phyloP scores from a whole-genome alignment of 257 asterid genomes.

The Scutellaria minor region DNA sequence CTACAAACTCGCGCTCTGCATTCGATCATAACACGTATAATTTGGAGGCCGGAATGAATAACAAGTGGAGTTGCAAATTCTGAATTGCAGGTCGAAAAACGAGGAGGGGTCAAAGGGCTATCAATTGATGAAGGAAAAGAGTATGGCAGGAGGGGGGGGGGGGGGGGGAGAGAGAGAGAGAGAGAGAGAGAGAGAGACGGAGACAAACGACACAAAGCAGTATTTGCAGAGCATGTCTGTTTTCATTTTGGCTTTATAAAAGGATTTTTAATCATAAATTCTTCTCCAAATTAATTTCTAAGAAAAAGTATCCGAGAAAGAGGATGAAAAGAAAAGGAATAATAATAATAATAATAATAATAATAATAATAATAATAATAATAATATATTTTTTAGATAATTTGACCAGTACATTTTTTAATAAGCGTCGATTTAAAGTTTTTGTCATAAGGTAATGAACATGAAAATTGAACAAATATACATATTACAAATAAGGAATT shows the following conservation, averaged over 20 bases:
- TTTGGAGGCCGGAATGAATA: slow-evolving; percentile 13
- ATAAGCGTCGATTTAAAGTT: no score
- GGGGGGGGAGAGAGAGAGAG: not conserved
- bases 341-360: no score
- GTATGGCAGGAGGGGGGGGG: slow-evolving; percentile 10
- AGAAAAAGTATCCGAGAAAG: slow-evolving; percentile 11
- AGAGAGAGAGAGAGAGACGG: slow-evolving; percentile 19
- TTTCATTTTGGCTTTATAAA: slow-evolving; percentile 38
- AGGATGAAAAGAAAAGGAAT: not conserved
- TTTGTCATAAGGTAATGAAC: no score
- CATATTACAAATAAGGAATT: no score
- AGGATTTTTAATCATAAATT: not conserved
- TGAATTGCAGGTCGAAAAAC: slow-evolving; percentile 25
- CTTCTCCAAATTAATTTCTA: not conserved
- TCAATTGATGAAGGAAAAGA: slow-evolving; percentile 22
- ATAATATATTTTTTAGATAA: no score
- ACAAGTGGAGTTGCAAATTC: slow-evolving; percentile 11
- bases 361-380: no score
- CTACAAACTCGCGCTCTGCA: slow-evolving; percentile 9
- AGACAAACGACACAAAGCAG: slow-evolving; percentile 31
- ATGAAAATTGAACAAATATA: no score
- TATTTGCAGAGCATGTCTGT: slow-evolving; percentile 45
- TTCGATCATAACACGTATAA: not conserved
- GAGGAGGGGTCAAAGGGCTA: slow-evolving; percentile 35
- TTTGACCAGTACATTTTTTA: no score